Evolutionary conservation across 257 asterid species (phyloP), one percentile per base, ranked within the genome.

Genomic region (Osmanthus fragrans): DNA sequence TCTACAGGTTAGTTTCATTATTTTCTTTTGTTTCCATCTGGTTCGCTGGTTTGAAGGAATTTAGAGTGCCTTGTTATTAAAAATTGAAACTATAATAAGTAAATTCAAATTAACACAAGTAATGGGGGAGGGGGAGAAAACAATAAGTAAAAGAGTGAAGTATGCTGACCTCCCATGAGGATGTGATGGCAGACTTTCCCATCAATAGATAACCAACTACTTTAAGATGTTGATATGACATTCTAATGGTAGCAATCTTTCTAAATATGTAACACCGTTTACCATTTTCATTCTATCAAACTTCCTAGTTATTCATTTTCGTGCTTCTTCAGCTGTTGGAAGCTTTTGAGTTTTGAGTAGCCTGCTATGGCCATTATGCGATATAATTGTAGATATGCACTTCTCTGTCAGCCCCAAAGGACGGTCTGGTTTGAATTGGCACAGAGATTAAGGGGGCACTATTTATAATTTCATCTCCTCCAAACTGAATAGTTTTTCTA

Each of bases 1-100:
- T 78, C 33, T 93, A 51, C 98, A 93, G 99, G 99, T 93, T 33
- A 67, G 86, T 78, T 77, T 67, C 68, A 58, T 58, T 21, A 2
- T 58, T 74, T 73, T 74, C 21, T 42, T 75, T 68, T 8, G 7
- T 51, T 79, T 75, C 32, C 67, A 33, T 39, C 47, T 64, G 72
- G 51, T 45, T 70, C 58, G 30, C 64, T 70, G 60, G 33, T 37
- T 54, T 74, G 36, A 37, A 75, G 63, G 64, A 71, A 54, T 71
- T 60, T 78, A 49, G 42, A 65, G 77, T n/a, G 36, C 72, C 32
- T 76, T 75, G 19, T 63, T 69, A 42, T 76, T 58, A 16, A 60
- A 40, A 27, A 11, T 27, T 19, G 18, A 23, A 21, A 60, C 68
- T 23, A 9, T 60, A 10, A 60, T 5, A 60, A 8, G 68, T 63